Conservation (phyloP, 345 rosid species). For the Melaleuca alternifolia region DNA sequence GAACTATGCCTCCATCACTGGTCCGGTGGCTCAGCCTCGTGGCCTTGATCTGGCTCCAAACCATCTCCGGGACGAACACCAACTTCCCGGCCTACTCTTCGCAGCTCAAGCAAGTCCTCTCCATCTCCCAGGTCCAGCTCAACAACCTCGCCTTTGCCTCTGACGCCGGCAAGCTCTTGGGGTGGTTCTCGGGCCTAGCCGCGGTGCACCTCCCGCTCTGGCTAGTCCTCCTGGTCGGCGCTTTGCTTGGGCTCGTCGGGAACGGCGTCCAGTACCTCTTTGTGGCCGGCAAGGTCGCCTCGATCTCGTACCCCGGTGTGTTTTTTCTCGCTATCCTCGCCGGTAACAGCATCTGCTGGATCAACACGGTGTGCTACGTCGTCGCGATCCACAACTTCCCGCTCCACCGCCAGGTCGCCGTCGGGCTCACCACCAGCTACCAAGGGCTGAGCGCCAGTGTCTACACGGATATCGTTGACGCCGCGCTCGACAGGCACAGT, state of each 20-base stretch:
- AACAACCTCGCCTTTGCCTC: slow-evolving; percentile 88
- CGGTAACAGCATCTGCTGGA: slow-evolving; percentile 96
- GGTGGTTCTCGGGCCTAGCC: slow-evolving; percentile 81
- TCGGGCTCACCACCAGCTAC: slow-evolving; percentile 67
- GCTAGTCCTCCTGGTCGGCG: slow-evolving; percentile 64
- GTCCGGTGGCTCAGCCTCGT: slow-evolving; percentile 64
- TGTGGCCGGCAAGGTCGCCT: slow-evolving; percentile 26
- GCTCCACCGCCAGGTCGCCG: slow-evolving; percentile 39
- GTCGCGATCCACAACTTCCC: slow-evolving; percentile 47
- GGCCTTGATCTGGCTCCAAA: slow-evolving; percentile 71
- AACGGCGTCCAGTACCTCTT: slow-evolving; percentile 78
- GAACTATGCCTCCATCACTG: neutral
- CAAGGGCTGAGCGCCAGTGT: slow-evolving; percentile 74
- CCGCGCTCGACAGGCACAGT: neutral
- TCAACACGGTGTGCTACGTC: slow-evolving; percentile 74
- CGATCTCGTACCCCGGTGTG: slow-evolving; percentile 39
- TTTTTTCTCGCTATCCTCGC: slow-evolving; percentile 65
- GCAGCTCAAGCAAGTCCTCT: slow-evolving; percentile 58
- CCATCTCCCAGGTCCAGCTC: slow-evolving; percentile 67
- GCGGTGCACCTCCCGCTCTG: slow-evolving; percentile 62
- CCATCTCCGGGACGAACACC: slow-evolving; percentile 66
- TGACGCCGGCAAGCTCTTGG: slow-evolving; percentile 85
- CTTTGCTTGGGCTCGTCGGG: slow-evolving; percentile 52
- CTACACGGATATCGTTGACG: slow-evolving; percentile 54
- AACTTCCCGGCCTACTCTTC: slow-evolving; percentile 94